These are phyloP conservation scores for Drosera spatulata DNA, from an alignment of 179 eudicot species.

Conservation along the genomic window DNA sequence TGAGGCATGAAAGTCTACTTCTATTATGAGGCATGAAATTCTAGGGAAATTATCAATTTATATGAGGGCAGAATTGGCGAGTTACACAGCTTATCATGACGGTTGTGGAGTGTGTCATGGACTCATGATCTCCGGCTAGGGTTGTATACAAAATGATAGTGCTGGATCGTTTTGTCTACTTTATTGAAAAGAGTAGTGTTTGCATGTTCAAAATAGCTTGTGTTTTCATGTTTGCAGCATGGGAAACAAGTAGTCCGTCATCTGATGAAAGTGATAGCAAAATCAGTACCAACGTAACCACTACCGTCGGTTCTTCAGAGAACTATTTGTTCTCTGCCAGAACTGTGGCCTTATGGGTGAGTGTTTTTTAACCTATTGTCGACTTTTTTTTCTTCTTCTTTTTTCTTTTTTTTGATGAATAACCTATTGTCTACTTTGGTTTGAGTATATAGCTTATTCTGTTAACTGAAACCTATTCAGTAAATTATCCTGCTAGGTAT, in stretches of 20 bases:
- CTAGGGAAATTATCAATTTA: too few species aligned
- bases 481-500: slow-evolving; percentile 45
- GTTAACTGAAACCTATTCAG: slow-evolving; percentile 22
- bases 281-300: slow-evolving; percentile 16
- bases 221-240: slow-evolving; percentile 30
- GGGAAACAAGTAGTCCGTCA: slow-evolving; percentile 19
- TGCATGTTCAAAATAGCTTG: slow-evolving; percentile 6
- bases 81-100: too few species aligned
- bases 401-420: too few species aligned
- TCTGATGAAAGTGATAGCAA: slow-evolving; percentile 17
- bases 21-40: too few species aligned
- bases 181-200: not conserved
- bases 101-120: too few species aligned
- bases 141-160: too few species aligned
- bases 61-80: too few species aligned
- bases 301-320: slow-evolving; percentile 21
- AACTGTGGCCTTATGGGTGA: slow-evolving; percentile 79
- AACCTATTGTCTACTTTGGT: too few species aligned
- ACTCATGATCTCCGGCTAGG: too few species aligned
- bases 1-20: too few species aligned
- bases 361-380: slow-evolving; percentile 16
- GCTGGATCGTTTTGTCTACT: too few species aligned
- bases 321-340: slow-evolving; percentile 37
- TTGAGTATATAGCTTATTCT: not conserved
- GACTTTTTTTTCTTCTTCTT: too few species aligned